These are phyloP conservation scores for Odonthalia washingtoniensis DNA, from an alignment of 31 red algal species.

Conservation along the genomic window DNA sequence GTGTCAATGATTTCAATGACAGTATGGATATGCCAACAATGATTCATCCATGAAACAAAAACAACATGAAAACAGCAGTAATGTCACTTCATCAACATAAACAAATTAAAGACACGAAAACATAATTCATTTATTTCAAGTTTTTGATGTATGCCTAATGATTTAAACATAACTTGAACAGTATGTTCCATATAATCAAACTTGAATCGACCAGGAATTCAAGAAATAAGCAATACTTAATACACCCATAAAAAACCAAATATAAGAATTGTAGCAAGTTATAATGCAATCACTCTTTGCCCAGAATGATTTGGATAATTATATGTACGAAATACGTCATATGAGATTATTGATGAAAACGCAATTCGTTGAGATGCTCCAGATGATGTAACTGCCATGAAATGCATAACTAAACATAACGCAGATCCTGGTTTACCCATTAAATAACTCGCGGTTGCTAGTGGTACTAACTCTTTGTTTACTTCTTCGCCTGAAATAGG, in stretches of 20 bases:
- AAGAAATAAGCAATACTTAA: no score
- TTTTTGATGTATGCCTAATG: no score
- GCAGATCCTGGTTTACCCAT: no score
- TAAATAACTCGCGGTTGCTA: constrained; percentile 73
- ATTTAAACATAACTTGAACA: no score
- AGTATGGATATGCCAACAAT: constrained; percentile 76
- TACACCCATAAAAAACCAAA: no score
- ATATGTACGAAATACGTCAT: constrained; percentile 85
- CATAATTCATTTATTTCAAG: no score
- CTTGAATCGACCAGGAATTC: no score
- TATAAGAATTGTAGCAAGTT: constrained; percentile 70
- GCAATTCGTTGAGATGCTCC: constrained; percentile 81
- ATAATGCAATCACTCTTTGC: constrained; percentile 69
- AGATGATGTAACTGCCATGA: constrained; percentile 82
- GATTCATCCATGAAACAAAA: constrained; percentile 58
- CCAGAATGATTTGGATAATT: constrained; percentile 61
- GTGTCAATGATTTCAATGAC: constrained; percentile 62
- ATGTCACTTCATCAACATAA: no score
- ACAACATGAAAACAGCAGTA: no score
- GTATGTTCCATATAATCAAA: no score
- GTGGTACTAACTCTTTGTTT: constrained; percentile 71
- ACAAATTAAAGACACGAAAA: no score
- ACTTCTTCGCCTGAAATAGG: constrained; percentile 73
- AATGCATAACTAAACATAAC: no score
- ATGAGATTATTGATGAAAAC: constrained; percentile 66